phyloP scores from a whole-genome alignment of 2,329 filamentous ascomycete species.

The Talaromyces sp. region DNA sequence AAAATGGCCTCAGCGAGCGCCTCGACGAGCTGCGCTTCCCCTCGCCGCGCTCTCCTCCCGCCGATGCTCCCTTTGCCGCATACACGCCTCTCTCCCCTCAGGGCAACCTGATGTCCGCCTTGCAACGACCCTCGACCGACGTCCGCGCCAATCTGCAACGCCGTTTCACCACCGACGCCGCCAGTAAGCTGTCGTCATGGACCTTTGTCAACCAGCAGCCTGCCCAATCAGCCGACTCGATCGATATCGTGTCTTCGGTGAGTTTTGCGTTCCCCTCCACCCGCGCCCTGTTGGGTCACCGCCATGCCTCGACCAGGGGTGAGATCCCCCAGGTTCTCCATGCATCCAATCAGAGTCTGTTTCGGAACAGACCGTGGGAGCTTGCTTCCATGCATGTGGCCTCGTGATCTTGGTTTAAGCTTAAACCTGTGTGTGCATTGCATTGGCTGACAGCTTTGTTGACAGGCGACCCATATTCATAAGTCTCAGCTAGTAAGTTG shows the following conservation, averaged over 20 bases:
- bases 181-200: conserved; percentile 72
- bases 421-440: conserved; percentile 9
- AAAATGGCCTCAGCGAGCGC: conserved; percentile 55
- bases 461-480: conserved; percentile 20
- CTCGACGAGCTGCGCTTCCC: conserved; percentile 79
- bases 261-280: conserved; percentile 34
- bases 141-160: conserved; percentile 73
- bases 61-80: conserved; percentile 68
- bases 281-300: not conserved
- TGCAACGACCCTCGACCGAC: conserved; percentile 55
- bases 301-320: not conserved
- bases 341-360: not conserved
- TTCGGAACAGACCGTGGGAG: not conserved
- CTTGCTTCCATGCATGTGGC: conserved; percentile 9
- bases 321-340: not conserved
- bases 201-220: conserved; percentile 57
- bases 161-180: conserved; percentile 85
- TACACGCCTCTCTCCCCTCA: conserved; percentile 70
- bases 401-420: not conserved
- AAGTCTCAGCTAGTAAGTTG: conserved; percentile 18
- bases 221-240: conserved; percentile 47
- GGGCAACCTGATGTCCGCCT: conserved; percentile 56
- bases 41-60: conserved; percentile 68
- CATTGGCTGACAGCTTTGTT: conserved; percentile 1
- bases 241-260: conserved; percentile 51